Evolutionary conservation across 129 eudicot genomes (phyloP).

Genomic region (Helianthus tuberosus): DNA sequence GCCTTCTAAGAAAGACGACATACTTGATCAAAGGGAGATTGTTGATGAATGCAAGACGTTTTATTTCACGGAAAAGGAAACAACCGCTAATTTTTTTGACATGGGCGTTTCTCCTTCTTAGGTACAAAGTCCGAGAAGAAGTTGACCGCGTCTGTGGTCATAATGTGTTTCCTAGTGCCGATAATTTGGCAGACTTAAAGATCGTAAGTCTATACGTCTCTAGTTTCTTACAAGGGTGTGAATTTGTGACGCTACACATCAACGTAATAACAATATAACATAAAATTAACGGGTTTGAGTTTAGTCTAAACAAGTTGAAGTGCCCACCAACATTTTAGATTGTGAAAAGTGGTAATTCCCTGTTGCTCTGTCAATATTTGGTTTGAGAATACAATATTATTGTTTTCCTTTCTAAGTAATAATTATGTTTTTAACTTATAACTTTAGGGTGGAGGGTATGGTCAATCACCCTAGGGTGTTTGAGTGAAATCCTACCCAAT

Average conservation of each 20-base stretch:
- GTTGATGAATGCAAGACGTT: slow-evolving; percentile 59
- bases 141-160: slow-evolving; percentile 40
- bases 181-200: slow-evolving; percentile 41
- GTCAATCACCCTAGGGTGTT: too few relatives aligned
- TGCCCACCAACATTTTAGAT: neutral
- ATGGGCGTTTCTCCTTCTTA: slow-evolving; percentile 52
- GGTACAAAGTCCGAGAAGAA: slow-evolving; percentile 44
- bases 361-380: too few relatives aligned
- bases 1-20: slow-evolving; percentile 48
- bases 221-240: neutral
- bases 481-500: too few relatives aligned
- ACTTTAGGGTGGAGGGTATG: too few relatives aligned
- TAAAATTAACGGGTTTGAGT: too few relatives aligned
- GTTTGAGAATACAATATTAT: too few relatives aligned
- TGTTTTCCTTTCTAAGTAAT: too few relatives aligned
- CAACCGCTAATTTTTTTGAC: slow-evolving; percentile 47
- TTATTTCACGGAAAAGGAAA: slow-evolving; percentile 58
- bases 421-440: too few relatives aligned
- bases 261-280: too few relatives aligned
- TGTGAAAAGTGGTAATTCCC: too few relatives aligned
- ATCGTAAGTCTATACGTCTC: slow-evolving; percentile 23
- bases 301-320: too few relatives aligned
- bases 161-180: slow-evolving; percentile 30
- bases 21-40: slow-evolving; percentile 38
- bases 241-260: neutral